These are phyloP conservation scores for Eimeria necatrix DNA, from an alignment of 169 alveolate genomes.

Conservation along the genomic window DNA sequence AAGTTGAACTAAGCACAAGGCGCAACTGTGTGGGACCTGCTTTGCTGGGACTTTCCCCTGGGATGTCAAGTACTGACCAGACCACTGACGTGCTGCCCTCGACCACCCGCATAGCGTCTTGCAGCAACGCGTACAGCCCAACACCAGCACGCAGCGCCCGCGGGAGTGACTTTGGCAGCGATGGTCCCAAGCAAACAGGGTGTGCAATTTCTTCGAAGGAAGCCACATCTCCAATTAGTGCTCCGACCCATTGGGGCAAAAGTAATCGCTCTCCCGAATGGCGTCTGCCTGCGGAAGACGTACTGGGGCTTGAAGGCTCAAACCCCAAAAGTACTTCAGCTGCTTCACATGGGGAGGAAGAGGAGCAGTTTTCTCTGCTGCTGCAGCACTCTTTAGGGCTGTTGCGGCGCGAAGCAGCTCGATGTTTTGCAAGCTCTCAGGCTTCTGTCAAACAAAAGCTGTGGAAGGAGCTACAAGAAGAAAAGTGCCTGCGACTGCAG, in stretches of 20 bases:
- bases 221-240: not conserved
- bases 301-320: not conserved
- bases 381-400: slow-evolving; percentile 47
- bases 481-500: slow-evolving; percentile 46
- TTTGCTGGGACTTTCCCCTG: not conserved
- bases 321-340: not conserved
- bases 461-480: slow-evolving; percentile 58
- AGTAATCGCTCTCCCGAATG: not conserved
- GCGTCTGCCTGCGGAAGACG: slow-evolving; percentile 17
- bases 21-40: not conserved
- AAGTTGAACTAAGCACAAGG: too few relatives aligned
- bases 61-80: not conserved
- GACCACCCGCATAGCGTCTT: not conserved
- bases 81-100: not conserved
- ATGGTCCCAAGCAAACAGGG: not conserved
- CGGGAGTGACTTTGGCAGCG: not conserved
- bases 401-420: slow-evolving; percentile 56
- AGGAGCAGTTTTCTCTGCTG: slow-evolving; percentile 60
- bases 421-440: slow-evolving; percentile 64
- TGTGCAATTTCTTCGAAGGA: not conserved
- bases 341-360: slow-evolving; percentile 54
- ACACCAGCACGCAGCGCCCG: not conserved
- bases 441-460: slow-evolving; percentile 64
- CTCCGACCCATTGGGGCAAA: not conserved
- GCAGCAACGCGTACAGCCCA: slow-evolving; percentile 35